Evolutionary conservation across 495 filamentous ascomycete genomes (phyloP), one percentile per base, ranked within the genome.

Genomic region (Gamarada debralockiae): DNA sequence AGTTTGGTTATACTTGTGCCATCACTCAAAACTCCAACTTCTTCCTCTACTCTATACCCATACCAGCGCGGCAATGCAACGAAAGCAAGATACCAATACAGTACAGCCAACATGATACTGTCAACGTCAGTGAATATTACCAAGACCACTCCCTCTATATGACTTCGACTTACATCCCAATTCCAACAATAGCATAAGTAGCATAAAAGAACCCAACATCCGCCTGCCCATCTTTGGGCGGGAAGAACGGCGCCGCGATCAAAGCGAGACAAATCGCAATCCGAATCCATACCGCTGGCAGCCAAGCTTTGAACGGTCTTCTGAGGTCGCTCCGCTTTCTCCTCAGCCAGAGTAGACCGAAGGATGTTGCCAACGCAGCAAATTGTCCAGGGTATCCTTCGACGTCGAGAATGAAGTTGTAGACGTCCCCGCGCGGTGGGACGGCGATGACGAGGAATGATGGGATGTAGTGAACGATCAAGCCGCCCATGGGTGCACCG

Each of bases 1-100:
- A 86, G 67, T 44, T 70, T 78, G 1, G 77, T 84, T 39, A 86
- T 69, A 20, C 68, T 76, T 2, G 80, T 85, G 2, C 80, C 84
- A 65, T 83, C 84, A 47, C 73, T 71, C 21, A 83, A 57, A 1
- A 80, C 70, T 34, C 78, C 79, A 18, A 66, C 67, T 57, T 80
- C 76, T 58, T 84, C 75, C 50, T 82, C 82, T 14, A 86, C 71
- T 42, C 61, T 72, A 63, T 86, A 87, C 0, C 69, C 66, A 41
- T 77, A 79, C 58, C 80, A 68, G 40, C 70, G 67, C 36, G 87
- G 86, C 25, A 90, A 61, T 25, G 82, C 53, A 4, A 80, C 70
- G 3, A 82, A 85, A 83, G 82, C 87, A 44, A 88, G 55, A 55
- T 85, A 80, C 86, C 85, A 90, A 65, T 90, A 90, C 0, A 84